Evolutionary conservation across 192 early-diverging fungal genomes (phyloP), one percentile per base, ranked within the genome.

Genomic region (Physocladia obscura): DNA sequence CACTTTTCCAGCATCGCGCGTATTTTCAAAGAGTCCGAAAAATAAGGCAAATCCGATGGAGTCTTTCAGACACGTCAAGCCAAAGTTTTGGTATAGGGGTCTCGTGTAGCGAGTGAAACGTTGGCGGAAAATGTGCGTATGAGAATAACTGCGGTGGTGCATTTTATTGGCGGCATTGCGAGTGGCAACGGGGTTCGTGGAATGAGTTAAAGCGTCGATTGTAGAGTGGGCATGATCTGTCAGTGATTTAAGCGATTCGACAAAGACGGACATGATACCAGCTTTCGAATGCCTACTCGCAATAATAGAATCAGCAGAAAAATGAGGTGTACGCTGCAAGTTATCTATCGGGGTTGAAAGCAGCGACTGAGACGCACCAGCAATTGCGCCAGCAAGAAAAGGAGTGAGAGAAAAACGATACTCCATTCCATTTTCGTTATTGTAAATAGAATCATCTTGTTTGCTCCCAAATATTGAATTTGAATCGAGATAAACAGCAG

Each of bases 11-110:
- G 62, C 15, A 31, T 75, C 52, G 2, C 76, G 62, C 21, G 76
- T 21, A 29, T 58, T 70, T 36, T 85, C 81, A 71, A 83, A 85
- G 4, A 83, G 37, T 21, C 79, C 79, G 68, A 85, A 85, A 56
- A 85, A 85, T 62, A 83, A 32, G 2, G 73, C 69, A 63, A 85
- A 85, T 0, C 80, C 79, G 31, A 68, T 4, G 36, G 65, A 68
- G 54, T 82, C 77, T 59, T 77, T 77, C 2, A 48, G 31, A 32
- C 67, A 74, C 26, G 65, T 49, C 52, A 70, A 54, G 17, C 67
- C 50, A 57, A 79, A 38, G 35, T 77, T 77, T 15, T 62, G 51
- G 67, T 79, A 84, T 36, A 81, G 73, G 6, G 68, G 55, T 34
- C 58, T 40, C 15, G 27, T 27, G 3, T 47, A 49, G 13, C 31